Evolutionary conservation across 257 asterid species (phyloP).

Genomic region (Forsythia suspensa): DNA sequence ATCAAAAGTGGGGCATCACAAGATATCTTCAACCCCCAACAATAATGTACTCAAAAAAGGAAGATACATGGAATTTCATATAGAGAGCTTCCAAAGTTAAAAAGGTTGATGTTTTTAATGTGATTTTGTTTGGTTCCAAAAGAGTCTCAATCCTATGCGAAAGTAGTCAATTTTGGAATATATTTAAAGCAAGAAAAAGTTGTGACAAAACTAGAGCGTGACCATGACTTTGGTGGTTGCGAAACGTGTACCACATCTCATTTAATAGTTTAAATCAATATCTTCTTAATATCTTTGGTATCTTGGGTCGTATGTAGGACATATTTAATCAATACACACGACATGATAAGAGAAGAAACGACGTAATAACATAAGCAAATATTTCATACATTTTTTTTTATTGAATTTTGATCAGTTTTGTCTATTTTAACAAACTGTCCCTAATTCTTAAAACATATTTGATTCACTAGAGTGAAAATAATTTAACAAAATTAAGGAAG

Average conservation of each 20-base stretch:
- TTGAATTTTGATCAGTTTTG: background rate
- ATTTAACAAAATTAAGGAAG: too few species aligned
- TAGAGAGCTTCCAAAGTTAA: constrained; percentile 12
- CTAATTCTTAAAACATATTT: background rate
- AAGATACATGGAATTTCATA: constrained; percentile 14
- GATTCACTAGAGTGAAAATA: too few species aligned
- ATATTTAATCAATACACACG: too few species aligned
- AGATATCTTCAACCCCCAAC: constrained; percentile 4
- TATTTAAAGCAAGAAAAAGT: constrained; percentile 7
- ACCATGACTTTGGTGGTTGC: background rate
- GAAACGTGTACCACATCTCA: background rate
- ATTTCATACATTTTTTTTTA: too few species aligned
- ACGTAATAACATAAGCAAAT: too few species aligned
- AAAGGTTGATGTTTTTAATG: background rate
- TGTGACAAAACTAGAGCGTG: background rate
- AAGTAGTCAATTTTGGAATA: constrained; percentile 20
- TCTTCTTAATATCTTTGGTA: too few species aligned
- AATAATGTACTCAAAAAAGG: constrained; percentile 19
- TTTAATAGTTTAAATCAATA: background rate
- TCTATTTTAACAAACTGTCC: too few species aligned
- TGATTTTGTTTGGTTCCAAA: constrained; percentile 12
- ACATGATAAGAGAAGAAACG: too few species aligned
- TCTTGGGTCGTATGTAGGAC: too few species aligned
- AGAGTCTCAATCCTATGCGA: constrained; percentile 19
- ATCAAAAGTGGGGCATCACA: background rate